These are phyloP conservation scores for Ophiosphaerella korrae DNA, from an alignment of 2,329 filamentous ascomycete species.

Conservation along the genomic window DNA sequence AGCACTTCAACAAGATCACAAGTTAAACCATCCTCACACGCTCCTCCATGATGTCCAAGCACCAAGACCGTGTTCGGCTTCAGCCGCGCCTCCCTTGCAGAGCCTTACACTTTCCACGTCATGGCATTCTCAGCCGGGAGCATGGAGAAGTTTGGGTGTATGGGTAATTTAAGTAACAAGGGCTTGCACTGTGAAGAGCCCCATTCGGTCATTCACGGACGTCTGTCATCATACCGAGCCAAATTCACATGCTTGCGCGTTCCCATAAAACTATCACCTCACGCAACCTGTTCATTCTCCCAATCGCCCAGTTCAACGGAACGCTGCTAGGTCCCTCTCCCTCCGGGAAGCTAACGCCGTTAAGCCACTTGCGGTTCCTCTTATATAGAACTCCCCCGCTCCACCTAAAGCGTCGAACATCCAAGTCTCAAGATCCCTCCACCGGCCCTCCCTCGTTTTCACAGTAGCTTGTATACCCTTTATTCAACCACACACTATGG, in stretches of 20 bases:
- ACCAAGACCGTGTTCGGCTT: conserved; percentile 15
- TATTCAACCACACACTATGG: conserved; percentile 14
- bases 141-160: conserved; percentile 16
- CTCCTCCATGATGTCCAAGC: conserved; percentile 9
- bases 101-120: conserved; percentile 26
- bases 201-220: too few relatives aligned
- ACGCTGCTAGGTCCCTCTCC: conserved; percentile 15
- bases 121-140: conserved; percentile 25
- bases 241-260: conserved; percentile 15
- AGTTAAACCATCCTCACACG: conserved; percentile 5
- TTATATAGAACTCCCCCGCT: conserved; percentile 18
- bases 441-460: background rate
- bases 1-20: conserved; percentile 15
- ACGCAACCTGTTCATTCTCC: conserved; percentile 19
- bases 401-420: conserved; percentile 5
- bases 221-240: conserved; percentile 1
- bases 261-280: conserved; percentile 11
- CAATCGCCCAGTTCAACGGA: conserved; percentile 17
- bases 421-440: conserved; percentile 3
- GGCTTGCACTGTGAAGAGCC: too few relatives aligned
- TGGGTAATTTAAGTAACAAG: conserved; percentile 1
- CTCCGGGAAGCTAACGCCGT: conserved; percentile 16
- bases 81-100: conserved; percentile 18
- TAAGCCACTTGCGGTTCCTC: conserved; percentile 15
- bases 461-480: conserved; percentile 1